Evolutionary conservation across 2,329 filamentous ascomycete species (phyloP).

Genomic region (Fusarium tuaranense): DNA sequence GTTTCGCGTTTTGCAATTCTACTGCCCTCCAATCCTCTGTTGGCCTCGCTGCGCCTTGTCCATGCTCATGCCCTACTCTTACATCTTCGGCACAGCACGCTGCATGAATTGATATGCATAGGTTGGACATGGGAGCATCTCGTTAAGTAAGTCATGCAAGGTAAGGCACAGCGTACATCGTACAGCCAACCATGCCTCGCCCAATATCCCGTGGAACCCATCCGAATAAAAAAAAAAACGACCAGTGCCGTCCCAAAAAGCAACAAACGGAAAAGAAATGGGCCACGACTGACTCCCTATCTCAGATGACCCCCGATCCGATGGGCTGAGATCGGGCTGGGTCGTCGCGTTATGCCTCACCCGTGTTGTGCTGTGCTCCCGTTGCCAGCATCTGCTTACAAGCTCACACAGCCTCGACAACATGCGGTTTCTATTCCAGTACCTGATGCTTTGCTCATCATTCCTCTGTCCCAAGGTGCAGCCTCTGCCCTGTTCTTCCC

Average conservation of each 20-base stretch:
- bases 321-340: conserved; percentile 27
- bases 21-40: conserved; percentile 7
- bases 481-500: background rate
- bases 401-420: conserved; percentile 18
- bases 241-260: conserved; percentile 16
- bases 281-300: conserved; percentile 15
- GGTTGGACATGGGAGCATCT: conserved; percentile 29
- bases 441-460: conserved; percentile 1
- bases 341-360: conserved; percentile 27
- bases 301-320: conserved; percentile 33
- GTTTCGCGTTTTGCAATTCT: conserved; percentile 19
- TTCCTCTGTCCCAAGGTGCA: conserved; percentile 15
- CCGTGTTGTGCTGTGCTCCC: background rate
- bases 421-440: conserved; percentile 27
- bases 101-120: conserved; percentile 35
- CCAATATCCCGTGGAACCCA: conserved; percentile 15
- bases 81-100: conserved; percentile 14
- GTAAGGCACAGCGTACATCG: background rate
- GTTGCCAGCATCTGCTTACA: conserved; percentile 9
- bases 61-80: conserved; percentile 23
- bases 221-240: background rate
- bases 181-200: conserved; percentile 12
- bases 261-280: background rate
- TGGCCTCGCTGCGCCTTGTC: conserved; percentile 5
- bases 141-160: conserved; percentile 20